These are phyloP conservation scores for Claviceps humidiphila DNA, from an alignment of 2,329 filamentous ascomycete species.

Conservation along the genomic window DNA sequence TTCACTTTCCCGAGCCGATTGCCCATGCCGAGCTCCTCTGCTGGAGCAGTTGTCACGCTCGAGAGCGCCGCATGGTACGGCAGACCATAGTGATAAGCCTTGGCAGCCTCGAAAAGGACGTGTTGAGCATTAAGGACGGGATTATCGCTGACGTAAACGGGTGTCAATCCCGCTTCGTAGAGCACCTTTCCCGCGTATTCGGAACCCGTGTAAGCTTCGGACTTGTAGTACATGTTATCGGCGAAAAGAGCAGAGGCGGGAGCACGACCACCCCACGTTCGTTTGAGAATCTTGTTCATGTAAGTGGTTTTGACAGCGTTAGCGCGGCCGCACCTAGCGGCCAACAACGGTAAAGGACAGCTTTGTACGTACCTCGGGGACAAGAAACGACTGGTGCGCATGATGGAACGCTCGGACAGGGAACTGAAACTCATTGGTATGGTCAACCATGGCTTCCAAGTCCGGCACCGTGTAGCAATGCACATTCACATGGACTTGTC, in stretches of 20 bases:
- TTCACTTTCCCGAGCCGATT: constrained; percentile 48
- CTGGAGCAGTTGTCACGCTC: constrained; percentile 44
- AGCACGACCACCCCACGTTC: constrained; percentile 38
- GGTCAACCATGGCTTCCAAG: constrained; percentile 54
- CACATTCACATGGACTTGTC: constrained; percentile 55
- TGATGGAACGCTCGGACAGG: constrained; percentile 55
- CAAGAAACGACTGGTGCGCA: constrained; percentile 51
- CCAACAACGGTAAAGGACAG: neutral
- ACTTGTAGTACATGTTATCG: constrained; percentile 62
- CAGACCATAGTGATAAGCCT: constrained; percentile 45
- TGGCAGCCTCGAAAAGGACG: constrained; percentile 51
- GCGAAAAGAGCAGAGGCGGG: constrained; percentile 54
- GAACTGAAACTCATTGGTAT: constrained; percentile 61
- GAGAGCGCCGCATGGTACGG: constrained; percentile 47
- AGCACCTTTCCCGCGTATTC: constrained; percentile 54
- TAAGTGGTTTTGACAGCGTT: neutral
- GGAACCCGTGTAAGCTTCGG: constrained; percentile 50
- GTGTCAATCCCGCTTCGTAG: constrained; percentile 49
- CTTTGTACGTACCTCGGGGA: constrained; percentile 40
- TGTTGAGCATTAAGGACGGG: constrained; percentile 58
- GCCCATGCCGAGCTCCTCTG: constrained; percentile 42
- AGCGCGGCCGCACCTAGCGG: too few species aligned
- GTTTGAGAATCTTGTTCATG: constrained; percentile 34
- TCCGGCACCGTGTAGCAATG: constrained; percentile 61
- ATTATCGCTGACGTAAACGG: constrained; percentile 59